Percentiles rank a stretch among this genome's conserved stretches.
Evolutionary conservation across 2,329 filamentous ascomycete genomes (phyloP).

Genomic region (Mycocentrospora acerina): DNA sequence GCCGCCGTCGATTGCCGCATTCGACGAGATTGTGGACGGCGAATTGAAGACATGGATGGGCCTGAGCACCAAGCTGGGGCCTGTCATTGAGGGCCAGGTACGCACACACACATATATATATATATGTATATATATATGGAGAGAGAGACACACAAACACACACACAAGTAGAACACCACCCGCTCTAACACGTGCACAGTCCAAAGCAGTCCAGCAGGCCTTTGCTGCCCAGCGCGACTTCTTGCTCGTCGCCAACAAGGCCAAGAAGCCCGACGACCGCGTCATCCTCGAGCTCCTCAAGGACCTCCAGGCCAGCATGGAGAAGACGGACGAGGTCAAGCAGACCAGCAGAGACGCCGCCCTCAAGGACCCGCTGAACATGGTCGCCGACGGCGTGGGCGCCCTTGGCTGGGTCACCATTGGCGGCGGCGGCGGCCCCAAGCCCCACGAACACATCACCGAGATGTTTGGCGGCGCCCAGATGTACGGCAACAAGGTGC

Average conservation of each 20-base stretch:
- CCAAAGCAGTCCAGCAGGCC: slow-evolving; percentile 60
- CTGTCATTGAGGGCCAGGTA: slow-evolving; percentile 78
- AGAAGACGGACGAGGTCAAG: slow-evolving; percentile 75
- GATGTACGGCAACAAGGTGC: slow-evolving; percentile 91
- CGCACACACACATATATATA: too few relatives aligned
- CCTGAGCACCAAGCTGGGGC: slow-evolving; percentile 75
- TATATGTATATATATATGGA: too few relatives aligned
- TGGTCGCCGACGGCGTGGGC: slow-evolving; percentile 87
- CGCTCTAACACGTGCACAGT: slow-evolving; percentile 39
- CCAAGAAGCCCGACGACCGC: slow-evolving; percentile 82
- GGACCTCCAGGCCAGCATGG: slow-evolving; percentile 80
- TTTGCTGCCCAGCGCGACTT: slow-evolving; percentile 88
- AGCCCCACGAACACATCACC: slow-evolving; percentile 81
- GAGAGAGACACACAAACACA: too few relatives aligned
- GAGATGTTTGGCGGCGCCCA: slow-evolving; percentile 82
- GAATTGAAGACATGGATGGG: slow-evolving; percentile 78
- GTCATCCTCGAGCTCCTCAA: slow-evolving; percentile 77
- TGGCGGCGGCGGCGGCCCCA: slow-evolving; percentile 56
- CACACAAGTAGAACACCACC: too few relatives aligned
- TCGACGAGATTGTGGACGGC: slow-evolving; percentile 73
- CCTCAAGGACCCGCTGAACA: slow-evolving; percentile 78
- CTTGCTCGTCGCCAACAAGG: slow-evolving; percentile 82
- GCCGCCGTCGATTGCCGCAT: slow-evolving; percentile 75
- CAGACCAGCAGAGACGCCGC: slow-evolving; percentile 76
- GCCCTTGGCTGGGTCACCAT: slow-evolving; percentile 89